phyloP scores from a whole-genome alignment of 2,329 filamentous ascomycete genomes.

The Colletotrichum abscissum region DNA sequence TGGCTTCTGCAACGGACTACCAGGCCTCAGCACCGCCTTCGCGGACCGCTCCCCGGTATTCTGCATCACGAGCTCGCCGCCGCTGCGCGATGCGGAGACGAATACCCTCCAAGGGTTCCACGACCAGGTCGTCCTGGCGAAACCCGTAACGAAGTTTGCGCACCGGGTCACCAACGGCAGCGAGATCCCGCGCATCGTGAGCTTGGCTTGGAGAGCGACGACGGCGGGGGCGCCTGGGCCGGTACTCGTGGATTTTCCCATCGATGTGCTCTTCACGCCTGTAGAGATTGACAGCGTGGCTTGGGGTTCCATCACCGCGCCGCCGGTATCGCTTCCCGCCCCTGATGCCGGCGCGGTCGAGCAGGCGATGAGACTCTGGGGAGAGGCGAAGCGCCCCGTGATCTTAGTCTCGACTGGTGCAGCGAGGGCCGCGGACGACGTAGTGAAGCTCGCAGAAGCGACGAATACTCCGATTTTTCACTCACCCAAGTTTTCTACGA shows the following conservation, averaged over 20 bases:
- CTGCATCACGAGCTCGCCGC: conserved; percentile 20
- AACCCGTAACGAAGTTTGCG: conserved; percentile 16
- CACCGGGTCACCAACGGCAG: conserved; percentile 1
- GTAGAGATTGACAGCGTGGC: not conserved
- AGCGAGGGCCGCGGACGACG: not conserved
- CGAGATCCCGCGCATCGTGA: conserved; percentile 21
- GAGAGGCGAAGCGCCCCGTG: not conserved
- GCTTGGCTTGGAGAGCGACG: conserved; percentile 17
- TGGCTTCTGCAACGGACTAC: conserved; percentile 16
- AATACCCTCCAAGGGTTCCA: conserved; percentile 24
- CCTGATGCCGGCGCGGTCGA: not conserved
- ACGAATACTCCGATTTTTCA: conserved; percentile 16
- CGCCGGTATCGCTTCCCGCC: not conserved
- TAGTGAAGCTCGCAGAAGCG: conserved; percentile 4
- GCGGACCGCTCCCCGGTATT: conserved; percentile 22
- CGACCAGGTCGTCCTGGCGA: conserved; percentile 20
- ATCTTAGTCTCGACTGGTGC: conserved; percentile 20
- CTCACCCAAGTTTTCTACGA: conserved; percentile 17
- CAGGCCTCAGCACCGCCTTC: conserved; percentile 13
- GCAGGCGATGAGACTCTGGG: not conserved
- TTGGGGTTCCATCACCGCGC: conserved; percentile 3
- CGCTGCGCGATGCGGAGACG: conserved; percentile 15
- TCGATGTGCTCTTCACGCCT: conserved; percentile 13
- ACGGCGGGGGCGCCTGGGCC: conserved; percentile 19
- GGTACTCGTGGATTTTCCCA: conserved; percentile 19